phyloP scores from a whole-genome alignment of 1,284 basidiomycete genomes.

The Xerocomus amazonicus region DNA sequence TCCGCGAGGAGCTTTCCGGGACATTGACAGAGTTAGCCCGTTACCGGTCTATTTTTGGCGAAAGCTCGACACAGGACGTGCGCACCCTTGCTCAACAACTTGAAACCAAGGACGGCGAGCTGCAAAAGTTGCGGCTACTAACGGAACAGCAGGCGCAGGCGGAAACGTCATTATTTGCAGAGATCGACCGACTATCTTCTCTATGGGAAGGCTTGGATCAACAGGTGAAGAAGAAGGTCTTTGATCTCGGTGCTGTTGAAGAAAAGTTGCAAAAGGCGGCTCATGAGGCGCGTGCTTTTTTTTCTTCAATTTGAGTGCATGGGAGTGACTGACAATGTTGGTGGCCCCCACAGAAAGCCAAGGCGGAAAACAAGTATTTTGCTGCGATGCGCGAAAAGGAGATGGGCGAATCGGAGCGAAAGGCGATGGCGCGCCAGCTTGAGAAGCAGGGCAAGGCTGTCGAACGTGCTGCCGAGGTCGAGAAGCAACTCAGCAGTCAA shows the following conservation, averaged over 20 bases:
- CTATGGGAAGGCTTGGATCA: slow-evolving; percentile 87
- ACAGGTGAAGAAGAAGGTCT: slow-evolving; percentile 81
- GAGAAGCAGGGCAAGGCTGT: slow-evolving; percentile 81
- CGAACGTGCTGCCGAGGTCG: slow-evolving; percentile 66
- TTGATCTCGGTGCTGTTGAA: slow-evolving; percentile 76
- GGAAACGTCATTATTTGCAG: slow-evolving; percentile 76
- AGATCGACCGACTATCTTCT: slow-evolving; percentile 82
- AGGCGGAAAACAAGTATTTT: slow-evolving; percentile 94
- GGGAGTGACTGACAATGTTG: background rate
- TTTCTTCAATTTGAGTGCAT: no score
- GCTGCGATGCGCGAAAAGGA: slow-evolving; percentile 90
- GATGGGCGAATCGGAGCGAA: slow-evolving; percentile 73
- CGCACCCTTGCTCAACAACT: slow-evolving; percentile 52
- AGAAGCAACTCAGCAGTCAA: slow-evolving; percentile 56
- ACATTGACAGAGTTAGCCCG: slow-evolving; percentile 48
- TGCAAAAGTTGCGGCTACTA: slow-evolving; percentile 54
- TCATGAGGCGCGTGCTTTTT: slow-evolving; percentile 51
- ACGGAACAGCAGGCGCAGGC: slow-evolving; percentile 57
- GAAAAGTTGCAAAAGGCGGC: slow-evolving; percentile 63
- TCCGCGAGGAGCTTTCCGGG: slow-evolving; percentile 48
- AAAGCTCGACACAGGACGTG: slow-evolving; percentile 50
- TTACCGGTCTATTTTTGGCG: slow-evolving; percentile 64
- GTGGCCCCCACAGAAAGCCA: slow-evolving; percentile 61
- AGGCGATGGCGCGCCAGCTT: slow-evolving; percentile 57
- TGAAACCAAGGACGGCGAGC: slow-evolving; percentile 60